These are phyloP conservation scores for Barnettozyma sp. DNA, from an alignment of 805 yeast genomes.

Conservation along the genomic window DNA sequence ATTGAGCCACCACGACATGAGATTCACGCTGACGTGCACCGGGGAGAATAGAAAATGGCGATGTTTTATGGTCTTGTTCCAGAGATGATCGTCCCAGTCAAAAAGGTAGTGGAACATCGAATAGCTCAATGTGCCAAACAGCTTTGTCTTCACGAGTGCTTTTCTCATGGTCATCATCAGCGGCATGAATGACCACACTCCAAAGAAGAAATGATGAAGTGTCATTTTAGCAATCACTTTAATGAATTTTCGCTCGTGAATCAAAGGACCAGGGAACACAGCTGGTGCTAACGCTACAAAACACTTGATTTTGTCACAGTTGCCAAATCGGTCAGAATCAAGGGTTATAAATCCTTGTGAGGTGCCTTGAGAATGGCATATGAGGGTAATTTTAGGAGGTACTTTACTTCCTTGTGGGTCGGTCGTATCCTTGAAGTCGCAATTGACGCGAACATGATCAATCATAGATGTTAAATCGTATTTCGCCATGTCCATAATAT, in stretches of 20 bases:
- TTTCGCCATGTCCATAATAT: conserved; percentile 71
- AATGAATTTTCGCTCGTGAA: conserved; percentile 57
- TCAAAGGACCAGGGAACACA: conserved; percentile 73
- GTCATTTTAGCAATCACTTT: conserved; percentile 52
- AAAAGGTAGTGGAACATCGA: conserved; percentile 81
- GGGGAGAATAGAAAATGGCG: conserved; percentile 84
- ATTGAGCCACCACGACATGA: conserved; percentile 93
- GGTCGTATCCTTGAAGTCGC: conserved; percentile 27
- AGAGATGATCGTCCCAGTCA: conserved; percentile 77
- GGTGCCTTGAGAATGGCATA: conserved; percentile 93
- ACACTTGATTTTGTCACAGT: conserved; percentile 51
- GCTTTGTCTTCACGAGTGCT: conserved; percentile 38
- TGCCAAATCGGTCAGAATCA: conserved; percentile 38
- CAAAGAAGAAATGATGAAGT: conserved; percentile 50
- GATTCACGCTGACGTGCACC: conserved; percentile 66
- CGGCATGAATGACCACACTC: conserved; percentile 73
- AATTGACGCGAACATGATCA: conserved; percentile 43
- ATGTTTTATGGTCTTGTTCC: conserved; percentile 62
- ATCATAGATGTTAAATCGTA: conserved; percentile 73
- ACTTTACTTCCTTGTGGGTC: too few species aligned
- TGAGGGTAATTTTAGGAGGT: conserved; percentile 48
- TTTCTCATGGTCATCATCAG: conserved; percentile 56
- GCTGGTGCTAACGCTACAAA: conserved; percentile 88
- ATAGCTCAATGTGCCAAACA: conserved; percentile 63
- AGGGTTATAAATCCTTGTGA: conserved; percentile 74